A percentile compares a stretch with the other conserved stretches of the same genome.
phyloP scores from a whole-genome alignment of 805 yeast species.

The Cyberlindnera maritima region DNA sequence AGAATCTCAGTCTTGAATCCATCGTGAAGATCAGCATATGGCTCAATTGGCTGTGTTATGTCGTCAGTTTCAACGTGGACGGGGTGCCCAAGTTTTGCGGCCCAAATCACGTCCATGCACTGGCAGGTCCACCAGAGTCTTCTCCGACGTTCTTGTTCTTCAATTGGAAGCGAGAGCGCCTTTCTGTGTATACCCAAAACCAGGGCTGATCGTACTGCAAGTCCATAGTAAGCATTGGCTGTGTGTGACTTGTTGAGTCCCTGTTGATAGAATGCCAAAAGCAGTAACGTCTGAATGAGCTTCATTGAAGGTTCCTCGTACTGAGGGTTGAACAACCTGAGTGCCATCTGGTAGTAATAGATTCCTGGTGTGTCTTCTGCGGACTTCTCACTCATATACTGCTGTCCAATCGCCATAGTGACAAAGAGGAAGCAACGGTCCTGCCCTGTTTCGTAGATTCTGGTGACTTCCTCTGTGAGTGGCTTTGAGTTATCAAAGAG shows the following conservation, averaged over 20 bases:
- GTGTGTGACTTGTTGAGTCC: constrained; percentile 36
- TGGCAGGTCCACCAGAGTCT: constrained; percentile 41
- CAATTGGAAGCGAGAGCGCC: constrained; percentile 16
- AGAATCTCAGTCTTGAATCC: constrained; percentile 31
- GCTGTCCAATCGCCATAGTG: constrained; percentile 29
- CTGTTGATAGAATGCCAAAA: constrained; percentile 35
- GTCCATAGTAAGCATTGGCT: constrained; percentile 34
- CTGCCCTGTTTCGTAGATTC: constrained; percentile 13
- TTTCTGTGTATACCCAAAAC: constrained; percentile 33
- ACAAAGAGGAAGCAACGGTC: constrained; percentile 22
- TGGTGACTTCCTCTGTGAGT: constrained; percentile 12
- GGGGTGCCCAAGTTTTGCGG: constrained; percentile 37
- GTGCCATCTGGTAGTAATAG: constrained; percentile 29
- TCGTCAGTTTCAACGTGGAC: constrained; percentile 33
- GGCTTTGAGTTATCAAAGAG: constrained; percentile 18
- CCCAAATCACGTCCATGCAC: constrained; percentile 35
- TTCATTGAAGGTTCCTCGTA: constrained; percentile 34
- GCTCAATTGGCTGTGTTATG: constrained; percentile 30
- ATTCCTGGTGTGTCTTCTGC: constrained; percentile 26
- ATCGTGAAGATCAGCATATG: constrained; percentile 26
- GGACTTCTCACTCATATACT: constrained; percentile 19
- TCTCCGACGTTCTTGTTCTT: constrained; percentile 32
- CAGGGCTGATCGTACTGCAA: constrained; percentile 33
- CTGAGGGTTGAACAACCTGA: constrained; percentile 29
- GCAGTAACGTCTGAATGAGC: constrained; percentile 32